phyloP scores from a whole-genome alignment of 192 early-diverging fungal species.

The Coemansia sp. region DNA sequence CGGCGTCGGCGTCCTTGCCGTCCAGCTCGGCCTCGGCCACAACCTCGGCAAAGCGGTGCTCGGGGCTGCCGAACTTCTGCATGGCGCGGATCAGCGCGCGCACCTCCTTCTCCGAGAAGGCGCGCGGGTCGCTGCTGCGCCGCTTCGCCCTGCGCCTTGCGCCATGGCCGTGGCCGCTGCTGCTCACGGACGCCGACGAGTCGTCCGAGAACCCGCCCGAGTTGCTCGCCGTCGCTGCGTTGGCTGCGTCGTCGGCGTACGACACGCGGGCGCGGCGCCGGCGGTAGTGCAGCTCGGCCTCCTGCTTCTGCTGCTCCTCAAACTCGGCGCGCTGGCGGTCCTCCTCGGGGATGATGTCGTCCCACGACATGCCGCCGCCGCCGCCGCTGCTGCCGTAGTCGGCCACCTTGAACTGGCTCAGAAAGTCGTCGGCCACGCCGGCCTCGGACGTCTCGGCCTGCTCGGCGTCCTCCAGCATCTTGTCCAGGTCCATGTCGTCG shows the following conservation, averaged over 20 bases:
- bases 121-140: slow-evolving; percentile 42
- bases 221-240: slow-evolving; percentile 28
- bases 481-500: slow-evolving; percentile 95
- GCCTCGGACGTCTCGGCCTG: slow-evolving; percentile 74
- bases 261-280: slow-evolving; percentile 59
- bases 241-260: slow-evolving; percentile 62
- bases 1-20: slow-evolving; percentile 58
- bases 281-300: slow-evolving; percentile 58
- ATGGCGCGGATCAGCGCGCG: slow-evolving; percentile 76
- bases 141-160: slow-evolving; percentile 24
- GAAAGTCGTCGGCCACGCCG: slow-evolving; percentile 83
- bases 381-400: slow-evolving; percentile 67
- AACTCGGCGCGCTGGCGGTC: slow-evolving; percentile 68
- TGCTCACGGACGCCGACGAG: slow-evolving; percentile 37
- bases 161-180: slow-evolving; percentile 21
- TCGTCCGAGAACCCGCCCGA: slow-evolving; percentile 23
- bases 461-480: slow-evolving; percentile 95
- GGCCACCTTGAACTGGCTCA: slow-evolving; percentile 90
- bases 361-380: slow-evolving; percentile 73
- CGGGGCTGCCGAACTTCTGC: slow-evolving; percentile 79
- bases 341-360: slow-evolving; percentile 90
- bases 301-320: slow-evolving; percentile 66
- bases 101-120: slow-evolving; percentile 77
- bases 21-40: slow-evolving; percentile 78
- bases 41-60: slow-evolving; percentile 78